Evolutionary conservation across 2,329 filamentous ascomycete species (phyloP).

Genomic region (Elsinoe batatas): DNA sequence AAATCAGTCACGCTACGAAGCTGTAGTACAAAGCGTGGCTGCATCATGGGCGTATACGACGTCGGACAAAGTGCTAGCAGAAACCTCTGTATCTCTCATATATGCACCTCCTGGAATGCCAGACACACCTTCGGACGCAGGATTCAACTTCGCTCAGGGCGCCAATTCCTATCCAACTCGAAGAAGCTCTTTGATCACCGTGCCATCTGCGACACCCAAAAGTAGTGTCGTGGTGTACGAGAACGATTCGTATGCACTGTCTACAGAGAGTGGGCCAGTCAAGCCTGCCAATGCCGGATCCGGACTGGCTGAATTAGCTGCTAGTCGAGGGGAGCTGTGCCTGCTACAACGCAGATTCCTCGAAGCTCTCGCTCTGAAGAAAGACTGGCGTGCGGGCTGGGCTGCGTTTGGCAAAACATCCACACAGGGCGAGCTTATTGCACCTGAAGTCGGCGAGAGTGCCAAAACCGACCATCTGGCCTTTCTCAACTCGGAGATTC

Average conservation of each 20-base stretch:
- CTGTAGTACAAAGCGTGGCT: constrained; percentile 62
- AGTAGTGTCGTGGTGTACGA: constrained; percentile 24
- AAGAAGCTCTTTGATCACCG: constrained; percentile 14
- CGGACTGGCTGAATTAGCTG: constrained; percentile 69
- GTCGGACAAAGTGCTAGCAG: constrained; percentile 64
- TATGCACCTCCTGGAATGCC: constrained; percentile 45
- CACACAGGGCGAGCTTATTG: constrained; percentile 21
- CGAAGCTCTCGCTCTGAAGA: constrained; percentile 59
- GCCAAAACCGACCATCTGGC: not conserved
- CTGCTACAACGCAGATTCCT: constrained; percentile 70
- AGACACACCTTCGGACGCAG: not conserved
- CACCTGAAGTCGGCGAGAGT: constrained; percentile 12
- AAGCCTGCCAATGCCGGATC: constrained; percentile 19
- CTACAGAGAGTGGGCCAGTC: constrained; percentile 12
- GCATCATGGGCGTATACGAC: constrained; percentile 70
- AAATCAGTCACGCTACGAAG: constrained; percentile 19
- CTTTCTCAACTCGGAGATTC: constrained; percentile 21
- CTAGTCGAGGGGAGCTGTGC: constrained; percentile 71
- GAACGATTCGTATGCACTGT: constrained; percentile 21
- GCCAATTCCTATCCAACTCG: constrained; percentile 16
- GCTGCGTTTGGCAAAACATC: constrained; percentile 27
- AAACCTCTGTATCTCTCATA: constrained; percentile 60
- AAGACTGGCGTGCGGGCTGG: constrained; percentile 73
- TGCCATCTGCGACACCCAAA: not conserved
- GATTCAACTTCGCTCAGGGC: constrained; percentile 18